Evolutionary conservation across 2,329 filamentous ascomycete genomes (phyloP), one percentile per base, ranked within the genome.

Genomic region (Keithomyces neogunnii): DNA sequence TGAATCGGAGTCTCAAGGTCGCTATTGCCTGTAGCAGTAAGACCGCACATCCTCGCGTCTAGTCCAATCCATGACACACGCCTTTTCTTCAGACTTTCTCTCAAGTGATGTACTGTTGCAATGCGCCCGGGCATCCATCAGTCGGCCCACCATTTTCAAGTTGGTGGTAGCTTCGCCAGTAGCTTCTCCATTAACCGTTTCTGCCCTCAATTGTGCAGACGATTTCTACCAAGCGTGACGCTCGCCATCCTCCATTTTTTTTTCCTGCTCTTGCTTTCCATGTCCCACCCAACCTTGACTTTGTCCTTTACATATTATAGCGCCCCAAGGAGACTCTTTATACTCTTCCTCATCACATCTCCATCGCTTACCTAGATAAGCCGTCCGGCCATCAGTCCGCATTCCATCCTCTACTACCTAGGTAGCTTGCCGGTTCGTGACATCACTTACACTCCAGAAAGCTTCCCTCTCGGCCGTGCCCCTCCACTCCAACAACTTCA

Each of bases 21-120:
- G 50, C 45, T 30, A 39, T 48, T 51, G 39, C 50, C 50, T 5
- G 11, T 44, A 45, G 26, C 32, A 48, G 50, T 32, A 51, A 48
- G 50, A 51, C 45, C 45, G 45, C 45, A 44, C 44, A 29, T 11
- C 6, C 26, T 31, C 8, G 4, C 5, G 13, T 44, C 7, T 10
- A 13, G 32, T 45, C 19, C 29, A 36, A 9, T 47, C 39, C 36
- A 31, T 29, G 32, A 31, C 32, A 45, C 39, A 45, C 31, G 39
- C 39, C 26, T 42, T 31, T 5, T 13, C 19, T 39, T 10, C 13
- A 9, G 30, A 8, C 29, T 9, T 29, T 32, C 26, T 45, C 29
- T 29, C 10, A 13, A 26, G 5, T 32, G 9, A 19, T 46, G 19
- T n/a, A 43, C 35, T 40, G 46, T 39, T 49, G 47, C 47, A 43